A percentile compares a stretch with the other conserved stretches of the same genome.
phyloP scores from a whole-genome alignment of 1,139 yeast genomes.

The Meyerozyma guilliermondii region DNA sequence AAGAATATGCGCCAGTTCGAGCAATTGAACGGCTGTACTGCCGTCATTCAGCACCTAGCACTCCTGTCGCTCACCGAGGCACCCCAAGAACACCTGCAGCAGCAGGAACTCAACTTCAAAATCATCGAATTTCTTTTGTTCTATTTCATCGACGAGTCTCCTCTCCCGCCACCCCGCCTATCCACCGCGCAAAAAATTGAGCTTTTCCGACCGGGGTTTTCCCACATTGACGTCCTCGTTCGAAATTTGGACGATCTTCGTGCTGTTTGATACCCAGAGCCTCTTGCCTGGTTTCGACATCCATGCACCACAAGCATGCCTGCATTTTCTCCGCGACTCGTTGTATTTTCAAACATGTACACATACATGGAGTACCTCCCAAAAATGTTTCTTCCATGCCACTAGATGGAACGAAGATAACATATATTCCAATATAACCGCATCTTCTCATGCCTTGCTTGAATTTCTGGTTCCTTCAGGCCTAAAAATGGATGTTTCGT shows the following conservation, averaged over 20 bases:
- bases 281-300: background rate
- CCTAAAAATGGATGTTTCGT: slow-evolving; percentile 59
- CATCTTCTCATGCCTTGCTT: slow-evolving; percentile 64
- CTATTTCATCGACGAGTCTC: slow-evolving; percentile 64
- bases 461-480: slow-evolving; percentile 76
- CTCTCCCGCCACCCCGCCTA: slow-evolving; percentile 15
- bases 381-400: slow-evolving; percentile 60
- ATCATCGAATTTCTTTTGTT: slow-evolving; percentile 69
- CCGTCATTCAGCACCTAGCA: slow-evolving; percentile 39
- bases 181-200: slow-evolving; percentile 50
- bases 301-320: background rate
- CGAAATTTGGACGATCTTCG: slow-evolving; percentile 28
- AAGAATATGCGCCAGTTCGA: slow-evolving; percentile 59
- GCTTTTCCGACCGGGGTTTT: slow-evolving; percentile 43
- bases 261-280: background rate
- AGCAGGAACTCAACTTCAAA: slow-evolving; percentile 50
- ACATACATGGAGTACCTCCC: slow-evolving; percentile 83
- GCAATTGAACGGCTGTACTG: slow-evolving; percentile 50
- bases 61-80: slow-evolving; percentile 7
- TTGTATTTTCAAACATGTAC: slow-evolving; percentile 43
- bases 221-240: slow-evolving; percentile 38
- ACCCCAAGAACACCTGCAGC: slow-evolving; percentile 9
- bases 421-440: slow-evolving; percentile 66
- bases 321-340: background rate
- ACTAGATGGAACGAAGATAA: slow-evolving; percentile 79